Base-by-base conservation (phyloP, 768 basidiomycete species). In the Strobilomyces echinocephalus region DNA sequence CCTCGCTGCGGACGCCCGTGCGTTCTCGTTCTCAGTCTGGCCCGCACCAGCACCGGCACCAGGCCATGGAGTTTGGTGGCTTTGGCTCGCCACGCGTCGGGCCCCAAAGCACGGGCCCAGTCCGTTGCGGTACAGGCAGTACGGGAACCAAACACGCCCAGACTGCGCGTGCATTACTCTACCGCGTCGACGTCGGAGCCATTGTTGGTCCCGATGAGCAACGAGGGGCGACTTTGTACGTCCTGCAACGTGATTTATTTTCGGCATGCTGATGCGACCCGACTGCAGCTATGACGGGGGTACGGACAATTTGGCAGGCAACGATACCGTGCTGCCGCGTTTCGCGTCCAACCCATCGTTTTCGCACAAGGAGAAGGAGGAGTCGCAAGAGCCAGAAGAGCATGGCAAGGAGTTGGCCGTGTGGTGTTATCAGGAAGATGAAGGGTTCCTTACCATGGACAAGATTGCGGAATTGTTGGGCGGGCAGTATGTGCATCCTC, bases 401-500 rank as follows among this genome's bases (percentile, higher is more conserved):
- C 75, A 82, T 53, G 94, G 84, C 2, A 82, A 82, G 62, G 85
- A 85, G 47, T 70, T 91, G 41, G 94, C 95, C 0, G 71, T 75
- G 34, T 80, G 84, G 51, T 95, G 90, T 69, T 91, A 90, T 81
- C 79, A 81, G 31, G 92, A 94, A 61, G 92, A 98, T 62, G 88
- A 88, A 60, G 78, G 78, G 15, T 95, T 94, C 66, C 68, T 95
- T 61, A 75, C 49, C 28, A 55, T 85, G 64, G 93, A 95, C 63
- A 95, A 95, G 74, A 91, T 97, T 61, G 94, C 95, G 1, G 93
- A 97, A 69, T 99, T 91, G 86, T 77, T 99, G 38, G 97, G 97
- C 61, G 87, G 91, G 67, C 73, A 80, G 94, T 97, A 61, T 74
- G 95, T 87, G 8, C n/a, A 39, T 40, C 11, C 21, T 38, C 39